Evolutionary conservation across 2,329 filamentous ascomycete genomes (phyloP).

Genomic region (Penicillium occitanis): DNA sequence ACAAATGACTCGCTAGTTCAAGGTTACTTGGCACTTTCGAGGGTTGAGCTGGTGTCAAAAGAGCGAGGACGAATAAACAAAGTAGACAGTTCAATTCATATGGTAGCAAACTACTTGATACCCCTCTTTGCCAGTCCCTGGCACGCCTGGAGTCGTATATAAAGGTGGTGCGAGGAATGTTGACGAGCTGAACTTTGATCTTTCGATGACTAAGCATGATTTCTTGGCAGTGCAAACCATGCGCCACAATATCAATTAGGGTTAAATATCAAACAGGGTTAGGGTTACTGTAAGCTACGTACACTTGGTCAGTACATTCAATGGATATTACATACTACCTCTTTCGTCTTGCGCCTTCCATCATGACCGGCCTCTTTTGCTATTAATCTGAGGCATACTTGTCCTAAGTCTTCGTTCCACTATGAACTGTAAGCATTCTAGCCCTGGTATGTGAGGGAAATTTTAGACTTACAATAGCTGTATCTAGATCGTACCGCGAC

Average conservation of each 20-base stretch:
- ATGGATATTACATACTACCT: neutral
- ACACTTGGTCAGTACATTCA: too few species aligned
- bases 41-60: neutral
- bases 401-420: neutral
- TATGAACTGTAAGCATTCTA: neutral
- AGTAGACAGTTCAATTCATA: neutral
- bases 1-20: neutral
- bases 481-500: constrained; percentile 4
- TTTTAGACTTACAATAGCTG: neutral
- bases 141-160: neutral
- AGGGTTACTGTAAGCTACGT: neutral
- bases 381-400: neutral
- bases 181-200: constrained; percentile 11
- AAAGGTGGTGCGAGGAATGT: neutral
- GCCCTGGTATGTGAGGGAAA: neutral
- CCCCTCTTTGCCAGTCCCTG: neutral
- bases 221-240: neutral
- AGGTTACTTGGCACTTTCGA: neutral
- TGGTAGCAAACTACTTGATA: constrained; percentile 5
- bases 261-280: neutral
- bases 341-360: neutral
- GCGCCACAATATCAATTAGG: neutral
- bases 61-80: neutral
- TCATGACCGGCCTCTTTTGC: neutral
- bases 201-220: constrained; percentile 10